A percentile compares a stretch with the other conserved stretches of the same genome.
phyloP scores from a whole-genome alignment of 1,284 basidiomycete genomes.

The Rhodotorula sp. region DNA sequence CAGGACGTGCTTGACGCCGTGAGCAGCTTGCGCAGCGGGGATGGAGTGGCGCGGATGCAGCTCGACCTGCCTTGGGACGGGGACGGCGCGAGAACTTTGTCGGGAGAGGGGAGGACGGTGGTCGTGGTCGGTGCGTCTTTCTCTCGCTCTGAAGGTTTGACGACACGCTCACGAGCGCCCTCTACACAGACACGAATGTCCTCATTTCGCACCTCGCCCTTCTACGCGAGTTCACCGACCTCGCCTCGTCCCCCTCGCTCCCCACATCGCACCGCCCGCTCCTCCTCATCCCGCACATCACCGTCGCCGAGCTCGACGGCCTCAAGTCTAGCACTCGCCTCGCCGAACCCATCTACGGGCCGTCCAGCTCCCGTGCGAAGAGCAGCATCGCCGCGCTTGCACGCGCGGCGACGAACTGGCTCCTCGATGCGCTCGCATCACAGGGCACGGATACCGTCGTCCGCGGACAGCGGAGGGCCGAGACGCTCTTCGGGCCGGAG shows the following conservation, averaged over 20 bases:
- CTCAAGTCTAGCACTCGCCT: conserved; percentile 24
- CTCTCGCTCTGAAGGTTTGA: too few relatives aligned
- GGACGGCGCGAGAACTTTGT: background rate
- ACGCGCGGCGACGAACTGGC: conserved; percentile 30
- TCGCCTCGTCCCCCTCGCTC: conserved; percentile 1
- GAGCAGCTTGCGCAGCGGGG: conserved; percentile 3
- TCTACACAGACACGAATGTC: conserved; percentile 35
- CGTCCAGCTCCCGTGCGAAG: background rate
- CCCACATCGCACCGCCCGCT: background rate
- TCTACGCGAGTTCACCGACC: conserved; percentile 13
- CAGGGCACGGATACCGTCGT: background rate
- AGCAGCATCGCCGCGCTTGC: conserved; percentile 33
- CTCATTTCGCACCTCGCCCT: conserved; percentile 35
- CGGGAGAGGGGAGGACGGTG: conserved; percentile 1
- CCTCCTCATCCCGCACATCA: conserved; percentile 37
- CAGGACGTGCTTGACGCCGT: conserved; percentile 70
- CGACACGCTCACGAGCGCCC: background rate
- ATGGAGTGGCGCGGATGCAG: conserved; percentile 14
- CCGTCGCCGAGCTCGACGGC: conserved; percentile 38
- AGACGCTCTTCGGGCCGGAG: conserved; percentile 18
- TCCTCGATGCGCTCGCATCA: conserved; percentile 12
- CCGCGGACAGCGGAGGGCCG: conserved; percentile 28
- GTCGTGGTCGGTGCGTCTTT: conserved; percentile 24
- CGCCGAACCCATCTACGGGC: background rate
- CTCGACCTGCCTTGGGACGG: conserved; percentile 27